These are phyloP conservation scores for Graphium sp. DNA, from an alignment of 2,329 filamentous ascomycete species.

Conservation along the genomic window DNA sequence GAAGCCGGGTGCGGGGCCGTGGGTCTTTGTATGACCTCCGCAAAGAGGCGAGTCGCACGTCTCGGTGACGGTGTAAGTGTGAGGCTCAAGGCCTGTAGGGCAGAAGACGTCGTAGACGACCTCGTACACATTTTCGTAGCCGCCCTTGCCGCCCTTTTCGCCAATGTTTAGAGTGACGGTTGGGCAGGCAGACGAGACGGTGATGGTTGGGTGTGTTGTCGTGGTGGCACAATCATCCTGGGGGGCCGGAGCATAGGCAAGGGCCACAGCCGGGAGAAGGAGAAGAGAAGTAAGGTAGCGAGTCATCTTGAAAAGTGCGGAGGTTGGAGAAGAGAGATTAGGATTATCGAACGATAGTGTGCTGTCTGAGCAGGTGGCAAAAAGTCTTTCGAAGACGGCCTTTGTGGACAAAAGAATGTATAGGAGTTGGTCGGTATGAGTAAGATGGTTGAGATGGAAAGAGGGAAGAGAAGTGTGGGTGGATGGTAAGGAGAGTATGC, in stretches of 20 bases:
- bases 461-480: too few species aligned
- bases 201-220: not conserved
- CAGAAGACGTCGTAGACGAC: slow-evolving; percentile 5
- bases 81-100: slow-evolving; percentile 4
- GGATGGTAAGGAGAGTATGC: too few species aligned
- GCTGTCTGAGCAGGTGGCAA: too few species aligned
- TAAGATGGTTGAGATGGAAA: too few species aligned
- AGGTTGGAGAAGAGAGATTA: too few species aligned
- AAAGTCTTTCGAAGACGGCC: too few species aligned
- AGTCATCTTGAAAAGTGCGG: too few species aligned
- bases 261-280: not conserved
- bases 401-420: too few species aligned
- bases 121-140: slow-evolving; percentile 4
- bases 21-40: slow-evolving; percentile 3
- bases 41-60: slow-evolving; percentile 4
- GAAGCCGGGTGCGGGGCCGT: slow-evolving; percentile 5
- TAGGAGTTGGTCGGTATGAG: too few species aligned
- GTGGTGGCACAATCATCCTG: not conserved
- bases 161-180: not conserved
- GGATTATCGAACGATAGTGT: too few species aligned
- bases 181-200: not conserved
- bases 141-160: not conserved
- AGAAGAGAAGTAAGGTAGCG: too few species aligned
- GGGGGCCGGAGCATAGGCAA: not conserved
- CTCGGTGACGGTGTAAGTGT: slow-evolving; percentile 6